Conservation (phyloP, 2,329 filamentous ascomycete species). For the Penicillium aurantiogriseum region DNA sequence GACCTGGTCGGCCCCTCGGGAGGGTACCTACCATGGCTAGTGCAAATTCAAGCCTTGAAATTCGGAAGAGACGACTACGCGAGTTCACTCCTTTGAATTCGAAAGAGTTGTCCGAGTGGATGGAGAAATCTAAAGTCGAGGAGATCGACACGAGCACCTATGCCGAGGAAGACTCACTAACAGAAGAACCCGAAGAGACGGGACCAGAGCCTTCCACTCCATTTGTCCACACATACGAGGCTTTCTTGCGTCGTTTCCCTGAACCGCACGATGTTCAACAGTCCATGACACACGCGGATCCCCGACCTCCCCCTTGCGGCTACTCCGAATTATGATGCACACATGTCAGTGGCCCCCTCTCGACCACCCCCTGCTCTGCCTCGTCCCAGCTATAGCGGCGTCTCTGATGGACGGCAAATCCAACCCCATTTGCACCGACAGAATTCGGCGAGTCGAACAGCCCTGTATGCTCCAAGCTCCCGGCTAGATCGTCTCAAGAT, state of each 20-base stretch:
- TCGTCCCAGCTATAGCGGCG: slow-evolving; percentile 75
- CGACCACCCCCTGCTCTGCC: slow-evolving; percentile 68
- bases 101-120: slow-evolving; percentile 79
- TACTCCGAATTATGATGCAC: slow-evolving; percentile 34
- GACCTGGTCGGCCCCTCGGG: slow-evolving; percentile 50
- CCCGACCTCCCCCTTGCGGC: slow-evolving; percentile 32
- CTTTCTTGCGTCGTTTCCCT: slow-evolving; percentile 80
- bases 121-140: slow-evolving; percentile 70
- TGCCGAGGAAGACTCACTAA: slow-evolving; percentile 38
- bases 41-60: slow-evolving; percentile 52
- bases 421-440: slow-evolving; percentile 46
- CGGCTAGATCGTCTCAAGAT: slow-evolving; percentile 49
- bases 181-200: slow-evolving; percentile 44
- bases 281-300: slow-evolving; percentile 52
- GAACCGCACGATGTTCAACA: slow-evolving; percentile 62
- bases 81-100: slow-evolving; percentile 71
- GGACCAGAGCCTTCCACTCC: slow-evolving; percentile 47
- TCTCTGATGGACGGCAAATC: slow-evolving; percentile 60
- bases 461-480: slow-evolving; percentile 43
- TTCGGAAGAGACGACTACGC: slow-evolving; percentile 57
- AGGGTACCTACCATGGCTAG: slow-evolving; percentile 53
- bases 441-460: slow-evolving; percentile 45
- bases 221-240: slow-evolving; percentile 72
- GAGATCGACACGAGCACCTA: slow-evolving; percentile 50
- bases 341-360: slow-evolving; percentile 59